phyloP scores from a whole-genome alignment of 176 grass and related monocot species.

The Pontederia crassipes region DNA sequence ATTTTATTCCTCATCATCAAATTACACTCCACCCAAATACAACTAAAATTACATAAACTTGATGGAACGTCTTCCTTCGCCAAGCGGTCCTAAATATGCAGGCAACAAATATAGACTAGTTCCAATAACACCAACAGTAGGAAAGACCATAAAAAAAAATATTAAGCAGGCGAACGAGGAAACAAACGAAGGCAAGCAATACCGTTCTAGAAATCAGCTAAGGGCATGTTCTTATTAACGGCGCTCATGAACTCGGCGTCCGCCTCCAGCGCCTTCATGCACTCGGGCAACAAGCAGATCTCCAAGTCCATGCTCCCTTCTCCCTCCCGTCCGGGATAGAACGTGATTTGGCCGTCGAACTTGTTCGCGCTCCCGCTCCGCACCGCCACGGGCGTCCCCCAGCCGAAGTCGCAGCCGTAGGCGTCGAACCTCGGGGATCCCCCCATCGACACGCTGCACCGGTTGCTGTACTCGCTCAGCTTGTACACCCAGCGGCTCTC shows the following conservation, averaged over 20 bases:
- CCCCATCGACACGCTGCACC: conserved; percentile 22
- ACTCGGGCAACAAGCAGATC: conserved; percentile 18
- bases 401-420: conserved; percentile 62
- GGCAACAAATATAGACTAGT: no score
- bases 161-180: no score
- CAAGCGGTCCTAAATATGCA: no score
- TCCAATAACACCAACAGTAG: no score
- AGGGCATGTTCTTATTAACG: no score
- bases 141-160: no score
- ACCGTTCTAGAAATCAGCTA: no score
- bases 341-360: conserved; percentile 34
- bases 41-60: no score
- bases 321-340: conserved; percentile 33
- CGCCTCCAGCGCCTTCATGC: conserved; percentile 19
- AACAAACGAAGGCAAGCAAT: no score
- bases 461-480: conserved; percentile 13
- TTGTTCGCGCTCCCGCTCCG: conserved; percentile 56
- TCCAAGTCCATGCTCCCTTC: conserved; percentile 22
- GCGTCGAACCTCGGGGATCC: conserved; percentile 61
- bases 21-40: no score
- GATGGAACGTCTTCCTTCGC: no score
- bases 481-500: conserved; percentile 17
- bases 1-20: no score
- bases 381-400: conserved; percentile 38
- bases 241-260: conserved; percentile 50